These are phyloP conservation scores for Cucurbita ficifolia DNA, from an alignment of 306 rosid genomes.

Conservation along the genomic window DNA sequence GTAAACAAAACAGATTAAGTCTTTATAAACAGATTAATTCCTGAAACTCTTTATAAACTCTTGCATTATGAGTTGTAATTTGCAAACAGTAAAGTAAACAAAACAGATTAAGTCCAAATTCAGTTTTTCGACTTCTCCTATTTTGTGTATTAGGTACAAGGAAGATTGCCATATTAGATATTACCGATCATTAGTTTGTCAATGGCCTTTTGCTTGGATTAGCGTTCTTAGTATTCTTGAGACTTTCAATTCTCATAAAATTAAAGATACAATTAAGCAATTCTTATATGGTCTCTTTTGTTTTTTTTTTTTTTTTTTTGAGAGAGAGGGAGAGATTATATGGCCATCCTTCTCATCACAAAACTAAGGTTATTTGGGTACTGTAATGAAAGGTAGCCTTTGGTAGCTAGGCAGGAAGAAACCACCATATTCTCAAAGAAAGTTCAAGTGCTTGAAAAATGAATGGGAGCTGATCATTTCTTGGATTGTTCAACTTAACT, in stretches of 20 bases:
- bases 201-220: background rate
- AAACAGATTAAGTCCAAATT: background rate
- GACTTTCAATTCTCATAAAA: background rate
- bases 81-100: slow-evolving; percentile 1
- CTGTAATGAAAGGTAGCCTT: background rate
- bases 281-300: background rate
- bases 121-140: background rate
- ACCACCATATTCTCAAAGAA: background rate
- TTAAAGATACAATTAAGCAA: background rate
- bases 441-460: background rate
- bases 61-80: background rate
- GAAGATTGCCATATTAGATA: background rate
- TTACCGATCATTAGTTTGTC: background rate
- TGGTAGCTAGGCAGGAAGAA: background rate
- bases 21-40: no score
- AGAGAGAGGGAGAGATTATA: background rate
- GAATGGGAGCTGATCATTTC: background rate
- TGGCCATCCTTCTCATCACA: background rate
- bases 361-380: background rate
- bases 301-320: no score
- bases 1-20: no score
- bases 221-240: background rate
- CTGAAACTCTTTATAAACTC: background rate
- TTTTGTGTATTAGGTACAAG: background rate
- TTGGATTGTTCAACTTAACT: background rate